phyloP scores from a whole-genome alignment of 2,329 filamentous ascomycete genomes.

The Calonectria pseudoreteaudii region DNA sequence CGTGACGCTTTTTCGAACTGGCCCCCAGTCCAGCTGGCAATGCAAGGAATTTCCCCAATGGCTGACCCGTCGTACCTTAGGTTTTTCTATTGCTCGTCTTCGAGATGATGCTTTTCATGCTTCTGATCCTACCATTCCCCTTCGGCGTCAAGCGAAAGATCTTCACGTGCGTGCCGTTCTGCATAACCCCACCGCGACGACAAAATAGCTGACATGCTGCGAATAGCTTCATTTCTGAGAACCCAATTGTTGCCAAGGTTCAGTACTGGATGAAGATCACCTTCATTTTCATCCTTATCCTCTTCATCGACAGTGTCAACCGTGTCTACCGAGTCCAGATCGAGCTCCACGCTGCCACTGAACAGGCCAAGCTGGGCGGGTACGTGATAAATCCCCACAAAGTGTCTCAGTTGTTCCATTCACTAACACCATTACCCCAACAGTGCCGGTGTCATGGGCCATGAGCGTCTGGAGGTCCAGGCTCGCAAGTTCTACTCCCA shows the following conservation, averaged over 20 bases:
- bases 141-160: slow-evolving; percentile 87
- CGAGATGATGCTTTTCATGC: slow-evolving; percentile 86
- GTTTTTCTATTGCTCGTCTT: slow-evolving; percentile 85
- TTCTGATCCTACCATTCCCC: slow-evolving; percentile 87
- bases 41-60: not conserved
- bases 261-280: slow-evolving; percentile 99
- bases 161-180: slow-evolving; percentile 70
- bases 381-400: slow-evolving; percentile 51
- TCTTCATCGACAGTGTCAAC: slow-evolving; percentile 96
- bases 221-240: slow-evolving; percentile 90
- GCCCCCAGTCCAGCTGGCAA: not conserved
- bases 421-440: slow-evolving; percentile 33
- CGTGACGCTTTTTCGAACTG: slow-evolving; percentile 33
- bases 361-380: slow-evolving; percentile 60
- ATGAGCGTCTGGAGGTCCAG: slow-evolving; percentile 97
- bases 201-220: slow-evolving; percentile 15
- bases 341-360: slow-evolving; percentile 81
- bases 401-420: slow-evolving; percentile 2
- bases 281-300: slow-evolving; percentile 98
- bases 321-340: slow-evolving; percentile 97
- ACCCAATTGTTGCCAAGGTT: slow-evolving; percentile 84
- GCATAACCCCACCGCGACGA: not conserved
- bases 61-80: slow-evolving; percentile 57
- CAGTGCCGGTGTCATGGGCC: slow-evolving; percentile 79
- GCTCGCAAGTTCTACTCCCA: slow-evolving; percentile 99